These are phyloP conservation scores for Calonectria fujianensis DNA, from an alignment of 2,329 filamentous ascomycete species.

Conservation along the genomic window DNA sequence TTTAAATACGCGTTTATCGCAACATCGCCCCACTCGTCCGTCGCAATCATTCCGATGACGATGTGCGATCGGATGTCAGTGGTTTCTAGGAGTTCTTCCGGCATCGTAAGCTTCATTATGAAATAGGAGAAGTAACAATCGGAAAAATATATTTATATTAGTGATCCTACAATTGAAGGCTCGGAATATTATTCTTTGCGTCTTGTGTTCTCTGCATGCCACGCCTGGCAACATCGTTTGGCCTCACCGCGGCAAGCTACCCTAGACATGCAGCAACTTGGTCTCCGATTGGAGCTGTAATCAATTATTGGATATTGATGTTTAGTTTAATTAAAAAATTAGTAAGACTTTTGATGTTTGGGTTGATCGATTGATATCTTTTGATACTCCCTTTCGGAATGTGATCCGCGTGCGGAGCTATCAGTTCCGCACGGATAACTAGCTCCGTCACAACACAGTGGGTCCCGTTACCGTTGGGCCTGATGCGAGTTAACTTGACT, in stretches of 20 bases:
- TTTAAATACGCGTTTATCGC: neutral
- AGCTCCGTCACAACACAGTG: neutral
- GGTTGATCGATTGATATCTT: neutral
- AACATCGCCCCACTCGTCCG: accelerated
- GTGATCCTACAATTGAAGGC: too few relatives aligned
- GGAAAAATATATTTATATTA: too few relatives aligned
- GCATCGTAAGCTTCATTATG: neutral
- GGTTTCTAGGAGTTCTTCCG: too few relatives aligned
- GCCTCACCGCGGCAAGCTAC: too few relatives aligned
- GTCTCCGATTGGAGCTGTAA: neutral
- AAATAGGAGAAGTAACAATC: too few relatives aligned
- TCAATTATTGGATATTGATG: neutral
- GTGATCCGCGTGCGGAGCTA: neutral
- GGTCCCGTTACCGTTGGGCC: neutral
- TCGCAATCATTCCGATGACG: neutral
- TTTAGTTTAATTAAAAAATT: neutral
- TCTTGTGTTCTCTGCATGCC: neutral
- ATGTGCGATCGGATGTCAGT: neutral
- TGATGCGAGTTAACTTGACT: neutral
- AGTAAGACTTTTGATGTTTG: neutral
- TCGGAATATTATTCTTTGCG: too few relatives aligned
- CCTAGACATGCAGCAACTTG: neutral
- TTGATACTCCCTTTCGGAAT: neutral
- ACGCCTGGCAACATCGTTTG: neutral
- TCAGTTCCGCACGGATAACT: neutral